These are phyloP conservation scores for Calycina herbarum DNA, from an alignment of 2,329 filamentous ascomycete species.

Conservation along the genomic window DNA sequence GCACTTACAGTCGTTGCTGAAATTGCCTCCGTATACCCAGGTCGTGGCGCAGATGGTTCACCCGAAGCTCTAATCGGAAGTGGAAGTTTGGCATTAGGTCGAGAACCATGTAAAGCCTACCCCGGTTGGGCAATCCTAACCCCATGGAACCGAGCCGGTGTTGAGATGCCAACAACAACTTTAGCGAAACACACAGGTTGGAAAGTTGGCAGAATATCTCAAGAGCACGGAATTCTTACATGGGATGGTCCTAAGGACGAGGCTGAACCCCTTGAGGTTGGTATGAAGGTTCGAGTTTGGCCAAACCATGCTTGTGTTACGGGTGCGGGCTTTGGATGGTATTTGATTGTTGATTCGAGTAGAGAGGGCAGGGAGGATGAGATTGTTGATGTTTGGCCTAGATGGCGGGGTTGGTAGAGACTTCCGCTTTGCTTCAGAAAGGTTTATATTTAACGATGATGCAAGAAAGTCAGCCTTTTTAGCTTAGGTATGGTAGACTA, in stretches of 20 bases:
- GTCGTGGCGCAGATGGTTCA: slow-evolving; percentile 48
- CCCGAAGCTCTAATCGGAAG: slow-evolving; percentile 69
- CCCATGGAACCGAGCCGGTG: slow-evolving; percentile 50
- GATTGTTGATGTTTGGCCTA: slow-evolving; percentile 73
- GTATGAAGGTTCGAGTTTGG: slow-evolving; percentile 70
- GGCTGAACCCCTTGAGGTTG: slow-evolving; percentile 54
- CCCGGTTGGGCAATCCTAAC: slow-evolving; percentile 69
- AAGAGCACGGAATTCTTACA: slow-evolving; percentile 74
- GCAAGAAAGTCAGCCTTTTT: background rate
- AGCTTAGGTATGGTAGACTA: too few species aligned
- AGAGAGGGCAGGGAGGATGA: slow-evolving; percentile 53
- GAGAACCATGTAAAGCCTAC: slow-evolving; percentile 73
- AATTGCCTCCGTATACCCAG: slow-evolving; percentile 66
- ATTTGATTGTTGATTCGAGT: slow-evolving; percentile 69
- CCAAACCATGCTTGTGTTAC: slow-evolving; percentile 82
- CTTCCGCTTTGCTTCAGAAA: background rate
- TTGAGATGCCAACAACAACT: slow-evolving; percentile 38
- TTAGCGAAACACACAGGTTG: slow-evolving; percentile 52
- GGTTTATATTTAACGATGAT: background rate
- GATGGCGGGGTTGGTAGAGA: slow-evolving; percentile 67
- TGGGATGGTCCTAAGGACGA: slow-evolving; percentile 53
- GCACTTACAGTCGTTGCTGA: slow-evolving; percentile 71
- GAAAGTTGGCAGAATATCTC: slow-evolving; percentile 70
- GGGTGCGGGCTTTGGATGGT: slow-evolving; percentile 69
- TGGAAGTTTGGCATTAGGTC: slow-evolving; percentile 68